phyloP scores from a whole-genome alignment of 345 rosid species.

The Salix arbutifolia region DNA sequence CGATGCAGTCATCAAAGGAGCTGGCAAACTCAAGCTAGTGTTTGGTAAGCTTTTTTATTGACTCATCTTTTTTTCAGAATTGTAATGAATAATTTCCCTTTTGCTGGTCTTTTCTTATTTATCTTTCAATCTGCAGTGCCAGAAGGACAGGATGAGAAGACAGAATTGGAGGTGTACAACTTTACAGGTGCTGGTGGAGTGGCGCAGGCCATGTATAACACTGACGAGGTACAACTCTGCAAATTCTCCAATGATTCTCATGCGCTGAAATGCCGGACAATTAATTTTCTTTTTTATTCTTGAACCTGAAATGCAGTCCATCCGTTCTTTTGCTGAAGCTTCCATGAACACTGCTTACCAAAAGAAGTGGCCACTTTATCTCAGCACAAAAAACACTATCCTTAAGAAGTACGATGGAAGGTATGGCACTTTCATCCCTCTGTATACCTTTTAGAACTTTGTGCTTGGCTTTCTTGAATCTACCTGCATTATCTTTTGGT shows the following conservation, averaged over 20 bases:
- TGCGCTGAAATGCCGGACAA: not conserved
- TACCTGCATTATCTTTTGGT: not conserved
- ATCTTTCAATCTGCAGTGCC: conserved; percentile 42
- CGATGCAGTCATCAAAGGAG: conserved; percentile 81
- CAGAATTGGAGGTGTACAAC: conserved; percentile 75
- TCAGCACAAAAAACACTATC: conserved; percentile 95
- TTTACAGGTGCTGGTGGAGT: conserved; percentile 95
- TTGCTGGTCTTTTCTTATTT: not conserved
- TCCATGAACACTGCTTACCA: conserved; percentile 87
- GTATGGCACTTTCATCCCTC: conserved; percentile 30
- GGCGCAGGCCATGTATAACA: conserved; percentile 88
- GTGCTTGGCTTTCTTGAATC: not conserved
- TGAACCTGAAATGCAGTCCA: conserved; percentile 54
- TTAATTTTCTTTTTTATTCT: conserved; percentile 7
- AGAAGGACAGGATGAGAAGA: conserved; percentile 70
- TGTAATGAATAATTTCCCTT: not conserved
- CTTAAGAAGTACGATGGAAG: conserved; percentile 99
- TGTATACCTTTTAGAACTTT: not conserved
- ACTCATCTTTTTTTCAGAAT: not conserved
- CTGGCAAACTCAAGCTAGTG: conserved; percentile 85
- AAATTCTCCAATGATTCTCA: not conserved
- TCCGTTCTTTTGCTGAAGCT: conserved; percentile 85
- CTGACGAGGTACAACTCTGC: conserved; percentile 70
- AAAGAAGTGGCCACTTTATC: conserved; percentile 99
- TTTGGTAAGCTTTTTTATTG: conserved; percentile 47